Evolutionary conservation across 768 basidiomycete genomes (phyloP), one percentile per base, ranked within the genome.

Genomic region (Lentinus brumalis): DNA sequence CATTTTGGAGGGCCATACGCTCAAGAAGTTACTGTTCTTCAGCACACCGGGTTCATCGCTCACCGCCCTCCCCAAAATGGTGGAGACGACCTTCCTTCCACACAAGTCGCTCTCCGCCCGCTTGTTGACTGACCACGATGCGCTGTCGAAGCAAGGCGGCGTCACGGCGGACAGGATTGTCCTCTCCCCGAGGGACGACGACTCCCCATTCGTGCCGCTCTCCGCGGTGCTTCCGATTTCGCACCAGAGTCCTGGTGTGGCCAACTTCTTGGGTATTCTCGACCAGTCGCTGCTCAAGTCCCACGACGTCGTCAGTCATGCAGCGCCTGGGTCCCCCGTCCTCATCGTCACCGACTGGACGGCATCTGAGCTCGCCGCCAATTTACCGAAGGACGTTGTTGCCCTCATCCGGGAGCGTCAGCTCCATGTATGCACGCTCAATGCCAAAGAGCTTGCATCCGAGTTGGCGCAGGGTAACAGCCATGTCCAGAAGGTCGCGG

Each of bases 321-420:
- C 91, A 30, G 88, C 86, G 60, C 73, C 76, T 4, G 83, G 82
- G 7, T 88, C 94, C 0, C 76, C 86, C 8, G 83, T 97, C 38
- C 84, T 98, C 56, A 73, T 96, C 56, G 74, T 84, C 53, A 86
- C 94, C 2, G 74, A 84, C 16, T 97, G 94, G 94, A 81, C 88
- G 3, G 69, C 81, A 30, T 83, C 85, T 12, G 95, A 98, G 69
- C 77, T 97, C 40, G 71, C 81, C 5, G 77, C 85, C 46, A 94
- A 86, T 70, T 78, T 96, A 41, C 80, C 87, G 1, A 62, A 79
- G 12, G 76, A 81, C 10, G 79, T 81, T 54, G 69, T 80, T 40
- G 69, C 75, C 14, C 67, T 81, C 47, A 78, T 90, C 64, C 66
- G 74, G 38, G 76, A 83, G 50, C 84, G 84, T 41, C 74, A 82